Base-by-base conservation (phyloP, 768 basidiomycete genomes). In the Thelephora aurantiotincta region DNA sequence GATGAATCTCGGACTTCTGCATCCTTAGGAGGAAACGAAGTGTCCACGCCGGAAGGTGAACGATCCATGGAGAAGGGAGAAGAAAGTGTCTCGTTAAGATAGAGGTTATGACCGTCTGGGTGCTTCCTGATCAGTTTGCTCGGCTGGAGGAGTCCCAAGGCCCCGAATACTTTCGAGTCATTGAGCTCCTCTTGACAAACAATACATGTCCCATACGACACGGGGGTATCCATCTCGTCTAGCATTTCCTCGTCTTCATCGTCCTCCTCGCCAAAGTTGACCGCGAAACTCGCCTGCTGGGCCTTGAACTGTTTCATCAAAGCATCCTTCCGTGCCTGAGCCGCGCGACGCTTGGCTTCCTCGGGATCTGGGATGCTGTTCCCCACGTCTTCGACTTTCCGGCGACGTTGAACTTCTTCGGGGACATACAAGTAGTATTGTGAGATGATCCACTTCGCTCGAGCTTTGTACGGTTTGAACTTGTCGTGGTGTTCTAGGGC, bases 251-350 rank as follows among this genome's bases (percentile, higher is more conserved):
- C 75, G 5, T 87, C 87, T 5, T 81, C 82, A 5, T 77, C 81
- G 33, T 83, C 84, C 19, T 77, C 74, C 22, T 73, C 74, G 45
- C 87, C 83, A 49, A 86, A 81, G 53, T 81, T 84, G 58, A 77
- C 72, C 2, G 87, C 79, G 60, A 93, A 89, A 53, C 80, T 84
- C 26, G 80, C 82, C 58, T 97, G 93, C 57, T 92, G 87, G 20
- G 82, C 81, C 57, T 88, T 90, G 78, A 98, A 97, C 65, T 96
- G 82, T 57, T 80, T 77, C 90, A 99, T 88, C 57, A 99, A 88
- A 0, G 86, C 83, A 51, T 84, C 87, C 60, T 96, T 85, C n/a
- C 93, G 71, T 11, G 79, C 85, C 60, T 91, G 90, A 6, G 88
- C 91, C 4, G 91, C 88, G 23, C 71, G 71, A 59, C 88, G 89